A percentile compares a stretch with the other conserved stretches of the same genome.
Conservation (phyloP, 768 basidiomycete genomes). For the Termitomyces bulborhizus region DNA sequence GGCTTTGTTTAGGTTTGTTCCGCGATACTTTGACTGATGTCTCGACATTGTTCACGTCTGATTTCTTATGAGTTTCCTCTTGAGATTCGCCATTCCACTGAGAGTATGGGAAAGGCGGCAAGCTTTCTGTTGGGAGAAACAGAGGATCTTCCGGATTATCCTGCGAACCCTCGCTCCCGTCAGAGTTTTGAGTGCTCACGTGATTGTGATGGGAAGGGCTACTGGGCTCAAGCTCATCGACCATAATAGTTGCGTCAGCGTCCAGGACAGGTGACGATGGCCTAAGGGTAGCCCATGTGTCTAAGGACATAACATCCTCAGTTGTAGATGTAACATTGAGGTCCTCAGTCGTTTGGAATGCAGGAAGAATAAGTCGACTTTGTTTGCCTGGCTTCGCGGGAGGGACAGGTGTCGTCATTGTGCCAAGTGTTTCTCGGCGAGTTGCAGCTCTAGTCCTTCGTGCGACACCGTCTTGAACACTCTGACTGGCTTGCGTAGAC, state of each 20-base stretch:
- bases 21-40: slow-evolving; percentile 20
- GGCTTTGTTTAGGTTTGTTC: slow-evolving; percentile 10
- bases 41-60: slow-evolving; percentile 24
- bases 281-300: slow-evolving; percentile 18
- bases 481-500: slow-evolving; percentile 4
- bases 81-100: slow-evolving; percentile 27
- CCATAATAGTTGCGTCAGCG: slow-evolving; percentile 16
- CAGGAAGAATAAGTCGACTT: slow-evolving; percentile 8
- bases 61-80: background rate
- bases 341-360: slow-evolving; percentile 6
- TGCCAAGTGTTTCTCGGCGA: slow-evolving; percentile 13
- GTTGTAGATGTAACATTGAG: slow-evolving; percentile 6
- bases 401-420: slow-evolving; percentile 15
- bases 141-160: slow-evolving; percentile 24
- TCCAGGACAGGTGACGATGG: slow-evolving; percentile 16
- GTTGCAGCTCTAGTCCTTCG: slow-evolving; percentile 18
- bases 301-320: slow-evolving; percentile 11
- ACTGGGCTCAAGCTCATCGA: slow-evolving; percentile 21
- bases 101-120: slow-evolving; percentile 49
- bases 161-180: slow-evolving; percentile 1
- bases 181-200: slow-evolving; percentile 1
- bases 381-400: slow-evolving; percentile 12
- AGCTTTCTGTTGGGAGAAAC: slow-evolving; percentile 49
- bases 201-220: slow-evolving; percentile 9
- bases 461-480: slow-evolving; percentile 12